phyloP scores from a whole-genome alignment of 164 flowering plant genomes.

The Tinospora cordifolia region DNA sequence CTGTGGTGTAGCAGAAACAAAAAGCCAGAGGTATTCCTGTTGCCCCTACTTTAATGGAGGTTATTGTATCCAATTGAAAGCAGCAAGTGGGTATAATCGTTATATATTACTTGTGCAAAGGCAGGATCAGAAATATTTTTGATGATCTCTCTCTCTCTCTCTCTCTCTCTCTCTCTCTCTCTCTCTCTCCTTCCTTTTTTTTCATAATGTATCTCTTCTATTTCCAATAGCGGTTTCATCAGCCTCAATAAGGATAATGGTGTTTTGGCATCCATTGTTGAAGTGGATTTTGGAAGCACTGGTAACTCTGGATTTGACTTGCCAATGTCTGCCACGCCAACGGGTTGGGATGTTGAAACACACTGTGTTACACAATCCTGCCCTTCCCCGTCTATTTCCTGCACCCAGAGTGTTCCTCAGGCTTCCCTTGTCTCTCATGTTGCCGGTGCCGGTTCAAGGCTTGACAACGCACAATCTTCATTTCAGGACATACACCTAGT shows the following conservation, averaged over 20 bases:
- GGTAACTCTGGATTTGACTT: conserved; percentile 4
- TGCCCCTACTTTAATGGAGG: neutral
- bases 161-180: neutral
- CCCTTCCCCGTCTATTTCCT: conserved; percentile 51
- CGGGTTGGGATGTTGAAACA: conserved; percentile 9
- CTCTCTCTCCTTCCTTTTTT: neutral
- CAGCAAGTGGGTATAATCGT: too few relatives aligned
- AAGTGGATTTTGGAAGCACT: conserved; percentile 13
- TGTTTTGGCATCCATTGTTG: conserved; percentile 18
- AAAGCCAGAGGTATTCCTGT: conserved; percentile 18
- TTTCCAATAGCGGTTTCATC: conserved; percentile 2
- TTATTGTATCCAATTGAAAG: neutral
- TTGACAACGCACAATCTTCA: conserved; percentile 14
- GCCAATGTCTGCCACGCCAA: neutral
- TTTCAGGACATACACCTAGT: conserved; percentile 57
- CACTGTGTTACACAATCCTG: conserved; percentile 39
- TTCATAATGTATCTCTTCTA: neutral
- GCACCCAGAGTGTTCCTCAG: conserved; percentile 32
- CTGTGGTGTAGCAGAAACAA: conserved; percentile 8
- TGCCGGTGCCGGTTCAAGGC: conserved; percentile 22
- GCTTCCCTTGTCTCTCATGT: conserved; percentile 34
- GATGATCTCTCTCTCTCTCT: neutral
- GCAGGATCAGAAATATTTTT: neutral
- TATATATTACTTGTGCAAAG: neutral
- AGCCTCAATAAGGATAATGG: conserved; percentile 14